A percentile compares a stretch with the other conserved stretches of the same genome.
These are phyloP conservation scores for Cryptosporidium sp. DNA, from an alignment of 169 alveolate species.

Conservation along the genomic window DNA sequence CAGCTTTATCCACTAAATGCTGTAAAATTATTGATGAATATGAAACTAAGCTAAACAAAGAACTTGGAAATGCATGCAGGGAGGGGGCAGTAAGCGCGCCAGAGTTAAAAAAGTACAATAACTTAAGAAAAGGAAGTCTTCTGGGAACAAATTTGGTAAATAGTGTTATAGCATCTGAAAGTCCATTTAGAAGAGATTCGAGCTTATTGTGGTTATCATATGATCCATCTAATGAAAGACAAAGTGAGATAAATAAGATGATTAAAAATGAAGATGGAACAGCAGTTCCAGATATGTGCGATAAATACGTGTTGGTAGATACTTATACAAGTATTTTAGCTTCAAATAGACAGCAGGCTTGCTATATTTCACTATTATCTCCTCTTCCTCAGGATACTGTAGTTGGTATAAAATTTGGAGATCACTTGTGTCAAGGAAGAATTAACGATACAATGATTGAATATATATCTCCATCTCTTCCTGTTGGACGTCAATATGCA, in stretches of 20 bases:
- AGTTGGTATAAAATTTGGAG: constrained; percentile 63
- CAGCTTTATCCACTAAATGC: constrained; percentile 36
- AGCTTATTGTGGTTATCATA: constrained; percentile 40
- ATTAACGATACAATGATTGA: constrained; percentile 53
- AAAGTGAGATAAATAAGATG: not conserved
- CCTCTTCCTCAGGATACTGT: constrained; percentile 53
- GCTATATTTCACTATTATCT: constrained; percentile 36
- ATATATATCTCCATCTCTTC: constrained; percentile 49
- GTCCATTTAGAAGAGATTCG: constrained; percentile 44
- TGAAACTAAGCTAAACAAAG: constrained; percentile 11
- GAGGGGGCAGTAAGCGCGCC: not conserved
- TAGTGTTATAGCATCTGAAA: constrained; percentile 14
- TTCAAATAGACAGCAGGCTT: constrained; percentile 38
- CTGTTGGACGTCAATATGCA: constrained; percentile 60
- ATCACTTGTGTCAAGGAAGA: constrained; percentile 44
- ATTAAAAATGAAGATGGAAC: constrained; percentile 19
- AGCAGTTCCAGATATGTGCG: constrained; percentile 24
- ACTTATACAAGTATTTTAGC: constrained; percentile 47
- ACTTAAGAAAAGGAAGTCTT: constrained; percentile 2
- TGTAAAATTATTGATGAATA: constrained; percentile 52
- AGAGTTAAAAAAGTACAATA: not conserved
- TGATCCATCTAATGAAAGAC: not conserved
- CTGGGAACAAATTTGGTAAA: constrained; percentile 24
- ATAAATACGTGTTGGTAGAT: constrained; percentile 44
- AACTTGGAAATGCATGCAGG: not conserved